Evolutionary conservation across 352 stramenopile species (phyloP), one percentile per base, ranked within the genome.

Genomic region (Globisporangium nagaii): DNA sequence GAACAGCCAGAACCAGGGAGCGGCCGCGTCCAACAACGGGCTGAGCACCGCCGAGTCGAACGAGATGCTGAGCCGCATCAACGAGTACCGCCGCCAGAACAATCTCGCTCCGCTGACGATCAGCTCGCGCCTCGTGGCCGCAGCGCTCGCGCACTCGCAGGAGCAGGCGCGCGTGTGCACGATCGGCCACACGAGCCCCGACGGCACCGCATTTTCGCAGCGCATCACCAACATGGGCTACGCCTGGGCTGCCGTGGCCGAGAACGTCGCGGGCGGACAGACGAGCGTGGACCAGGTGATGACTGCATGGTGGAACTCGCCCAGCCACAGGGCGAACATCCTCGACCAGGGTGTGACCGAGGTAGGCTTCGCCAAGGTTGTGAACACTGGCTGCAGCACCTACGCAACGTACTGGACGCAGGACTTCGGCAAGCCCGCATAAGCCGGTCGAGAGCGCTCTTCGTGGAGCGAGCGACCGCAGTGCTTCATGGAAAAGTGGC

Each of bases 181-280:
- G 10, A 79, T 83, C 70, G 59, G 28, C 8, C 75, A 85, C 59
- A 52, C 65, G 17, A 66, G 72, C n/a, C 58, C 47, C 6, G 53
- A 81, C 44, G 75, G 72, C 22, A 75, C 65, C 12, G 58, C 65
- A 3, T 51, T 68, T 37, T 69, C 51, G 60, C 51, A 71, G 41
- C 75, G 72, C 50, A 76, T 79, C 25, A 48, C 59, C n/a, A 47
- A 34, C 3, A 53, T 75, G n/a, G 63, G 68, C 34, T 85, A 75
- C 58, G 37, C 65, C 22, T 82, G 71, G 73, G 50, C n/a, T 6
- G 52, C 59, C 12, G 58, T 61, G 30, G 64, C 63, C 2, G 75
- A 86, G 58, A 83, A 86, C 47, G 66, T 86, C 28, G 68, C 70
- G 22, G 68, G 68, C 0, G 71, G 73, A 0, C 71, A 76, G 40